Evolutionary conservation across 805 yeast species (phyloP), one percentile per base, ranked within the genome.

Genomic region (Torulaspora quercuum): DNA sequence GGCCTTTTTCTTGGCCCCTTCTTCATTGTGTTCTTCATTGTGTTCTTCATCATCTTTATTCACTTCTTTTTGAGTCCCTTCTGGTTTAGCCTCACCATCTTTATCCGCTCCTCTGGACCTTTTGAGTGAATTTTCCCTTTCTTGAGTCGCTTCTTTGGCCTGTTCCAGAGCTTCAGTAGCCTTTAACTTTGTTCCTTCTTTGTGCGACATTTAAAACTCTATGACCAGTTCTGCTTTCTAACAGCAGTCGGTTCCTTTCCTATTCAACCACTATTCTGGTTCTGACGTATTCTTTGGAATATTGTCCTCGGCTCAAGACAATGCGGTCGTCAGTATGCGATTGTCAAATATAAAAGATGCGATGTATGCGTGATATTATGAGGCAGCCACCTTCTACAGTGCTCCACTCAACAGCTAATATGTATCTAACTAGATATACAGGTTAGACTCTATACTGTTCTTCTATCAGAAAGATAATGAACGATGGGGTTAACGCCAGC

Each of bases 401-500:
- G n/a, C n/a, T n/a, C n/a, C n/a, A n/a, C n/a, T n/a, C n/a, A n/a
- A n/a, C n/a, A n/a, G n/a, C n/a, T n/a, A n/a, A n/a, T 22, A 22
- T 22, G 25, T 6, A 22, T 7, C 4, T 32, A 46, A 29, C 42
- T 55, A 43, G 42, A 59, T 23, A 30, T 22, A 24, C 29, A 31
- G 13, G 16, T 20, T 9, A 29, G 18, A 17, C 10, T 23, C 57
- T 61, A 85, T 21, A 86, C 81, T 4, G 86, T 75, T 58, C 92
- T 75, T 66, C 95, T 77, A 64, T 90, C 97, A 27, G 87, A 76
- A 63, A 88, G 71, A 61, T 78, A 88, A 50, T 95, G 78, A 33
- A 84, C 84, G 49, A 92, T 80, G 27, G 95, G 84, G 8, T 95
- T 95, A 56, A 82, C 80, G 12, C 97, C 97, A 10, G 89, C 76